Percentiles rank a stretch among this genome's conserved stretches.
These are phyloP conservation scores for Pestalotiopsis sp. DNA, from an alignment of 2,329 filamentous ascomycete species.

Conservation along the genomic window DNA sequence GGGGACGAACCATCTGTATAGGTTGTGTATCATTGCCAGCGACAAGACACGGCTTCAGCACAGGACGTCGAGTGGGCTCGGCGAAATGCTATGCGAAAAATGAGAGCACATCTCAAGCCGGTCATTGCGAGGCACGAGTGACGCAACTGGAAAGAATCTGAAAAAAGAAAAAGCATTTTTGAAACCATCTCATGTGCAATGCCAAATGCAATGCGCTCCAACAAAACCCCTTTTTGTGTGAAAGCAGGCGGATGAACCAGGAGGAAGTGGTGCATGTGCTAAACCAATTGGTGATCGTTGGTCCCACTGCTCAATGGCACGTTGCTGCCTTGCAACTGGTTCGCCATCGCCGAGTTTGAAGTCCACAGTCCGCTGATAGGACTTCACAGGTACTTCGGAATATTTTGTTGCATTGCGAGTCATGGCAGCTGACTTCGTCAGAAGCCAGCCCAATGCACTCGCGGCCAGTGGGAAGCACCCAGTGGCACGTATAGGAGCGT, in stretches of 20 bases:
- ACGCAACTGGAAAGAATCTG: not conserved
- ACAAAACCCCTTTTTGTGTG: not conserved
- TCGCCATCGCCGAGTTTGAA: not conserved
- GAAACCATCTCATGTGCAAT: not conserved
- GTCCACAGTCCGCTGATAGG: not conserved
- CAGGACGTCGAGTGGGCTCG: not conserved
- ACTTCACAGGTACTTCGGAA: not conserved
- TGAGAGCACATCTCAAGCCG: not conserved
- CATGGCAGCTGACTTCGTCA: no score
- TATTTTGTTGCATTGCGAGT: not conserved
- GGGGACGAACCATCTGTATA: not conserved
- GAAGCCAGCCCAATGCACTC: not conserved
- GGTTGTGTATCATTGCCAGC: not conserved
- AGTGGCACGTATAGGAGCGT: not conserved
- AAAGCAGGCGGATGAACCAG: not conserved
- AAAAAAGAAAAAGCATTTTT: constrained; percentile 1
- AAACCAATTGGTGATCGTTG: not conserved
- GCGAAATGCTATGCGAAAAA: not conserved
- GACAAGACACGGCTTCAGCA: not conserved
- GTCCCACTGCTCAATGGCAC: not conserved
- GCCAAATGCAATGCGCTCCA: constrained; percentile 7
- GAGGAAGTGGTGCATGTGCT: not conserved
- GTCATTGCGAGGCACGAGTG: not conserved
- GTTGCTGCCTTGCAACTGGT: not conserved
- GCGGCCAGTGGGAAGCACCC: not conserved